These are phyloP conservation scores for Boeremia lycopersici DNA, from an alignment of 2,329 filamentous ascomycete species.

Conservation along the genomic window DNA sequence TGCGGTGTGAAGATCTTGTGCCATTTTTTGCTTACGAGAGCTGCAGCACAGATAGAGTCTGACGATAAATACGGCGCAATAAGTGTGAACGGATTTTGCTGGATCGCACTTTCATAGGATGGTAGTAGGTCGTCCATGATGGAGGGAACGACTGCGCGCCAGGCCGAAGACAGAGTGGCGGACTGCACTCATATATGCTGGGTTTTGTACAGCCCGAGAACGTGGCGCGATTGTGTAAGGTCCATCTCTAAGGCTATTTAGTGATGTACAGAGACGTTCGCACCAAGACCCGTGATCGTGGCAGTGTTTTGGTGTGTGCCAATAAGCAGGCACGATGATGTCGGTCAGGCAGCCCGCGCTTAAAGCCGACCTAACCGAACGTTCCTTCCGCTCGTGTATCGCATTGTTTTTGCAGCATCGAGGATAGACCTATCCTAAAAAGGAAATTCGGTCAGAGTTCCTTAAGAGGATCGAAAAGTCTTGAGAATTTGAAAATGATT, in stretches of 20 bases:
- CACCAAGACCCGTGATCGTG: slow-evolving; percentile 7
- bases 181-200: not conserved
- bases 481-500: no score
- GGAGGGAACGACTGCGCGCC: not conserved
- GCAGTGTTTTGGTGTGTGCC: slow-evolving; percentile 10
- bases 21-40: slow-evolving; percentile 63
- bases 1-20: slow-evolving; percentile 63
- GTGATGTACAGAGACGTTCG: not conserved
- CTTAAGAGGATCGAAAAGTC: no score
- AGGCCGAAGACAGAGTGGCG: no score
- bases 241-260: not conserved
- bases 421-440: no score
- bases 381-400: not conserved
- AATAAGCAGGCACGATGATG: slow-evolving; percentile 13
- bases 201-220: not conserved
- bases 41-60: slow-evolving; percentile 61
- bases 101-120: slow-evolving; percentile 63
- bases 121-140: slow-evolving; percentile 64
- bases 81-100: slow-evolving; percentile 61
- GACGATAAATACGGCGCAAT: slow-evolving; percentile 63
- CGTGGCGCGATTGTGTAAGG: not conserved
- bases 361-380: slow-evolving; percentile 8
- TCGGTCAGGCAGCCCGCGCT: slow-evolving; percentile 13
- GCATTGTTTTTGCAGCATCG: not conserved
- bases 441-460: no score